These are phyloP conservation scores for Dalechampia spathulata DNA, from an alignment of 441 rosid species.

Conservation along the genomic window DNA sequence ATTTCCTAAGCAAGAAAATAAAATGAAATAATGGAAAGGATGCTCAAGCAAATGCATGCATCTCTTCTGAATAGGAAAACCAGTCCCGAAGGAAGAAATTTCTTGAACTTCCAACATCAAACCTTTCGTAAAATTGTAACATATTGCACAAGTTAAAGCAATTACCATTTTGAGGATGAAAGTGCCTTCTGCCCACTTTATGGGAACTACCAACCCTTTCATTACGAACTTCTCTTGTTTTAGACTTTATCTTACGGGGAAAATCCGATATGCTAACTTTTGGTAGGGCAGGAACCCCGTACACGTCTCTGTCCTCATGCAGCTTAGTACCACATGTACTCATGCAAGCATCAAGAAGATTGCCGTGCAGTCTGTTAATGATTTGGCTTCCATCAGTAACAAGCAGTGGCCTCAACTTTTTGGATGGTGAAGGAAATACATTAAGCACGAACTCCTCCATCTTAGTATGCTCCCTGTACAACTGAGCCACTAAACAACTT, in stretches of 20 bases:
- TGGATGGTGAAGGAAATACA: conserved; percentile 31
- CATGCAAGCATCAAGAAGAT: conserved; percentile 15
- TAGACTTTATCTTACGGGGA: conserved; percentile 29
- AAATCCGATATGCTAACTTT: conserved; percentile 25
- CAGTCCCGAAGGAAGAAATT: background rate
- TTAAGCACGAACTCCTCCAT: conserved; percentile 46
- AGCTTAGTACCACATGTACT: conserved; percentile 14
- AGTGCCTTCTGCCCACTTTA: conserved; percentile 18
- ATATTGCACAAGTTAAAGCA: background rate
- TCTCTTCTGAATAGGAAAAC: background rate
- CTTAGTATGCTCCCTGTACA: conserved; percentile 28
- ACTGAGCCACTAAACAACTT: conserved; percentile 44
- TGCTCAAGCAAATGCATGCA: background rate
- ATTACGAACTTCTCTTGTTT: conserved; percentile 16
- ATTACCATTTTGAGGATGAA: conserved; percentile 26
- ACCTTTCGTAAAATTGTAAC: background rate
- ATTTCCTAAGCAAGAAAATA: background rate
- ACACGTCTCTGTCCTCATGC: conserved; percentile 20
- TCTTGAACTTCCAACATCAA: background rate
- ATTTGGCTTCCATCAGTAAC: conserved; percentile 51
- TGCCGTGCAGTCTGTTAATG: conserved; percentile 36
- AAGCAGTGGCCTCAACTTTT: conserved; percentile 39
- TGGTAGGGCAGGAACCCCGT: conserved; percentile 44
- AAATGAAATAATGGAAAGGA: background rate
- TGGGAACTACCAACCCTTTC: conserved; percentile 22